Conservation (phyloP, 2,329 filamentous ascomycete genomes). For the Fusarium chlamydosporum region DNA sequence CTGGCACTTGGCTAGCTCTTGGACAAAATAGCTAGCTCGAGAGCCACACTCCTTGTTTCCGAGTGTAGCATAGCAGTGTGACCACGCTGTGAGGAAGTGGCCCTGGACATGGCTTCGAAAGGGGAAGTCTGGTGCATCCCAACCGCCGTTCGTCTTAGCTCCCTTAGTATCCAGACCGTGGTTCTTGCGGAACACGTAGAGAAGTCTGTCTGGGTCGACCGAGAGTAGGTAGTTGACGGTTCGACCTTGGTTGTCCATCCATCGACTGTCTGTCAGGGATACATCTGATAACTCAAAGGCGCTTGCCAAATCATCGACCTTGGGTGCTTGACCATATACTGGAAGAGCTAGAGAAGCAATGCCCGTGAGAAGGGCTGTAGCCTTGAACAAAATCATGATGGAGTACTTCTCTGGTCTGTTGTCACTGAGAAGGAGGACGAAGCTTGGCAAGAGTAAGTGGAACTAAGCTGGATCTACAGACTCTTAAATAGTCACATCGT, state of each 20-base stretch:
- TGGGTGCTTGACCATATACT: neutral
- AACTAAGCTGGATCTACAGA: neutral
- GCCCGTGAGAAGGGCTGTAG: constrained; percentile 16
- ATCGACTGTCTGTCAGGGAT: constrained; percentile 36
- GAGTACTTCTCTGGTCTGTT: neutral
- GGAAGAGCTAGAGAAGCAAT: constrained; percentile 1
- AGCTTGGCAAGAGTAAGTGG: neutral
- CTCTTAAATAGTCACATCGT: constrained; percentile 11
- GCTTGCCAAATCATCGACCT: constrained; percentile 18
- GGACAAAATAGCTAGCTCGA: constrained; percentile 62
- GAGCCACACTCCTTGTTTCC: constrained; percentile 60
- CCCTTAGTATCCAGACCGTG: constrained; percentile 56
- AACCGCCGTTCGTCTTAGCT: constrained; percentile 63
- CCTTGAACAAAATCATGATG: constrained; percentile 29
- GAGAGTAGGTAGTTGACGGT: constrained; percentile 36
- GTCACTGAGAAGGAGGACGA: neutral
- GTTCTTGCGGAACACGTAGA: constrained; percentile 38
- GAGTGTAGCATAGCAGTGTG: constrained; percentile 62
- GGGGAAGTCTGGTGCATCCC: constrained; percentile 68
- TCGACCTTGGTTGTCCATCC: constrained; percentile 41
- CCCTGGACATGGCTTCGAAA: constrained; percentile 67
- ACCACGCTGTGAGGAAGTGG: constrained; percentile 65
- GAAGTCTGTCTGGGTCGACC: constrained; percentile 25
- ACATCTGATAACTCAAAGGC: constrained; percentile 31
- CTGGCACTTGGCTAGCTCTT: constrained; percentile 66